phyloP scores from a whole-genome alignment of 2,329 filamentous ascomycete genomes.

The Incumbomyces delicatus region DNA sequence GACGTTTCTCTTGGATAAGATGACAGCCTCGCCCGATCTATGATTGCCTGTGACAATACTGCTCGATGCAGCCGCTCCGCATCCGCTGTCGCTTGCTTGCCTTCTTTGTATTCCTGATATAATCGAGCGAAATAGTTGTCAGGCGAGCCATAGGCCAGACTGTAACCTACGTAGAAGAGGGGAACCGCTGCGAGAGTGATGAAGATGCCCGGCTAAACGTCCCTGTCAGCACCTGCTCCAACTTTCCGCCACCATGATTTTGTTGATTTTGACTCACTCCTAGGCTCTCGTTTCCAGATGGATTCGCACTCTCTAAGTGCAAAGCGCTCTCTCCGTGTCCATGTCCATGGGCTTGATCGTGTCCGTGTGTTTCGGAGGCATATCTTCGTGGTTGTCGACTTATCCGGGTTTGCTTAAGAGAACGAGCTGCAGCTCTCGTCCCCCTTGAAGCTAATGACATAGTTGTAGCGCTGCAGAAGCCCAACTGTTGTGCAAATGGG shows the following conservation, averaged over 20 bases:
- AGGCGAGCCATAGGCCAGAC: constrained; percentile 20
- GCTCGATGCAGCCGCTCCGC: constrained; percentile 48
- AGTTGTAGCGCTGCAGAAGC: constrained; percentile 11
- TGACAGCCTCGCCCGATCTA: constrained; percentile 52
- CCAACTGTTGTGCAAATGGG: background rate
- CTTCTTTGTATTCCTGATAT: constrained; percentile 19
- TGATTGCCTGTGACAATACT: constrained; percentile 53
- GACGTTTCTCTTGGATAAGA: constrained; percentile 31
- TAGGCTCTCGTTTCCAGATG: constrained; percentile 37
- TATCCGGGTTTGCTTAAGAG: constrained; percentile 12
- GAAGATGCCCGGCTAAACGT: constrained; percentile 37
- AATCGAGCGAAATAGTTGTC: constrained; percentile 14
- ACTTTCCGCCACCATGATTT: constrained; percentile 12
- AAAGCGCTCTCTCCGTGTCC: constrained; percentile 24
- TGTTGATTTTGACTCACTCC: constrained; percentile 30
- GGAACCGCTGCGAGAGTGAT: constrained; percentile 35
- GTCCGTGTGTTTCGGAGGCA: constrained; percentile 32
- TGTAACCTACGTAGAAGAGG: constrained; percentile 34
- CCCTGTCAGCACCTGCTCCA: constrained; percentile 15
- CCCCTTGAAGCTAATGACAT: constrained; percentile 19
- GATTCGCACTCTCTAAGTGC: constrained; percentile 19
- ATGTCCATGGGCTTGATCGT: constrained; percentile 22
- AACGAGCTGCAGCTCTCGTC: constrained; percentile 20
- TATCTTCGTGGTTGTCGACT: constrained; percentile 31
- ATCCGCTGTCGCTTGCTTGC: constrained; percentile 44